Evolutionary conservation across 306 rosid genomes (phyloP).

Genomic region (Medicago truncatula): MtrunA17r5.0-ANR NC_053049.1:13041501-13042000

Average conservation of each 20-base stretch:
- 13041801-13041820: no score
- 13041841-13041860: neutral
- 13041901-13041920: no score
- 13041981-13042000: no score
- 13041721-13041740: neutral
- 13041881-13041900: slow-evolving; percentile 32
- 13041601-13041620: no score
- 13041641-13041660: neutral
- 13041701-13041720: slow-evolving; percentile 16
- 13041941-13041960: no score
- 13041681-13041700: slow-evolving; percentile 2
- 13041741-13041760: neutral
- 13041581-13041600: slow-evolving; percentile 8
- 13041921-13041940: no score
- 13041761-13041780: slow-evolving; percentile 5
- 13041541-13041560: neutral
- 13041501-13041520: slow-evolving; percentile 13
- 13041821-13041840: neutral
- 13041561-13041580: neutral
- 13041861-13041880: neutral
- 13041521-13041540: neutral
- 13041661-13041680: neutral
- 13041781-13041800: slow-evolving; percentile 26
- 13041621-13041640: neutral
- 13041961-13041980: no score